phyloP scores from a whole-genome alignment of 2,329 filamentous ascomycete species.

The Monosporascus sp. region DNA sequence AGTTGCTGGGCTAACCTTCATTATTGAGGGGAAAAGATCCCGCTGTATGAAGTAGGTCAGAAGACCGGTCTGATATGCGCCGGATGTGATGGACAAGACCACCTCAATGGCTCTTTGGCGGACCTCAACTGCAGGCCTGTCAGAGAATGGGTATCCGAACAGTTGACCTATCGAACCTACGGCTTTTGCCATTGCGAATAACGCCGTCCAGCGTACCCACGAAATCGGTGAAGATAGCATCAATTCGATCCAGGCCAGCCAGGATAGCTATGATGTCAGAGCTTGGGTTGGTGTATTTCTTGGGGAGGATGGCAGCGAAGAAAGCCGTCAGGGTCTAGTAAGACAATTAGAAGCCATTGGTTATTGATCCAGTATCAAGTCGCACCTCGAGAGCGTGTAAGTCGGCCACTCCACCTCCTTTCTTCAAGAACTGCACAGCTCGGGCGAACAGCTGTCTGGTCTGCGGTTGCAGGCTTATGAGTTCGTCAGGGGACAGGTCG shows the following conservation, averaged over 20 bases:
- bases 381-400: conserved; percentile 82
- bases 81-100: conserved; percentile 77
- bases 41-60: conserved; percentile 92
- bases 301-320: conserved; percentile 73
- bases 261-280: conserved; percentile 90
- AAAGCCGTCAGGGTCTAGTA: conserved; percentile 82
- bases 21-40: conserved; percentile 88
- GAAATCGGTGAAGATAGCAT: conserved; percentile 82
- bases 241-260: conserved; percentile 83
- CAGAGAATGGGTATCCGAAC: background rate
- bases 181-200: conserved; percentile 67
- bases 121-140: conserved; percentile 54
- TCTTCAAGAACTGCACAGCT: conserved; percentile 65
- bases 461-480: conserved; percentile 71
- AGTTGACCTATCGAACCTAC: conserved; percentile 42
- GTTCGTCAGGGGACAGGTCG: conserved; percentile 65
- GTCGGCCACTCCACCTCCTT: conserved; percentile 55
- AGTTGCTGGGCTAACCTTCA: conserved; percentile 63
- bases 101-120: conserved; percentile 77
- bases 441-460: conserved; percentile 74
- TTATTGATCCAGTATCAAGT: background rate
- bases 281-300: conserved; percentile 91
- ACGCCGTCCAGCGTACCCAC: conserved; percentile 76
- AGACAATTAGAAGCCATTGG: conserved; percentile 30
- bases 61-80: conserved; percentile 92